Conservation (phyloP, 75 land plant genomes). For the Sequoia sempervirens region DNA sequence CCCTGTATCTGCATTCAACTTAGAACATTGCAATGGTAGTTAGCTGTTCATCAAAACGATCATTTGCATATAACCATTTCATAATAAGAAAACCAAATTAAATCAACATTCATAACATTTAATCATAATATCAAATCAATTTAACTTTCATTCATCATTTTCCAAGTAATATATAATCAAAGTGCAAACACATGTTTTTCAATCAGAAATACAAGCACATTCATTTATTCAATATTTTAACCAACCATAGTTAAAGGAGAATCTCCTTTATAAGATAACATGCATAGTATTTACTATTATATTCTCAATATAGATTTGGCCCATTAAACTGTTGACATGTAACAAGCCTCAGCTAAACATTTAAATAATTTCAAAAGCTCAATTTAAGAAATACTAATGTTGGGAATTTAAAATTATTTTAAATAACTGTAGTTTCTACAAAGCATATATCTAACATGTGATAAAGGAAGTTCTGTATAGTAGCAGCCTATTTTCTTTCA, state of each 20-base stretch:
- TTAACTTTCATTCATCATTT: no score
- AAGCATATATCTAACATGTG: background rate
- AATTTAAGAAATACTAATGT: background rate
- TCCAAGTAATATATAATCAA: no score
- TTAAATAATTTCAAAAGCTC: background rate
- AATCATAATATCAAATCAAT: no score
- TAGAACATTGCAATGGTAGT: no score
- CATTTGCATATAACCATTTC: no score
- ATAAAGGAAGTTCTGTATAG: background rate
- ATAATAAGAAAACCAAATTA: no score
- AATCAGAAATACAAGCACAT: no score
- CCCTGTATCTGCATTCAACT: no score
- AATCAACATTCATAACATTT: no score
- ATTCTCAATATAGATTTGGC: background rate
- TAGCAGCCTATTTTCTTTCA: background rate
- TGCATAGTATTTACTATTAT: background rate
- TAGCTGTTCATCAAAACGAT: no score
- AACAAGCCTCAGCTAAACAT: background rate
- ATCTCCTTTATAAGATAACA: background rate
- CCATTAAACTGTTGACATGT: background rate
- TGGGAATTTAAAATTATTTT: background rate
- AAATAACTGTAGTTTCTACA: background rate
- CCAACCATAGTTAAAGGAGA: background rate
- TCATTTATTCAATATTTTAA: no score
- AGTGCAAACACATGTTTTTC: no score